Evolutionary conservation across 2,329 filamentous ascomycete genomes (phyloP), one percentile per base, ranked within the genome.

Genomic region (Trichoderma cornu-damae): DNA sequence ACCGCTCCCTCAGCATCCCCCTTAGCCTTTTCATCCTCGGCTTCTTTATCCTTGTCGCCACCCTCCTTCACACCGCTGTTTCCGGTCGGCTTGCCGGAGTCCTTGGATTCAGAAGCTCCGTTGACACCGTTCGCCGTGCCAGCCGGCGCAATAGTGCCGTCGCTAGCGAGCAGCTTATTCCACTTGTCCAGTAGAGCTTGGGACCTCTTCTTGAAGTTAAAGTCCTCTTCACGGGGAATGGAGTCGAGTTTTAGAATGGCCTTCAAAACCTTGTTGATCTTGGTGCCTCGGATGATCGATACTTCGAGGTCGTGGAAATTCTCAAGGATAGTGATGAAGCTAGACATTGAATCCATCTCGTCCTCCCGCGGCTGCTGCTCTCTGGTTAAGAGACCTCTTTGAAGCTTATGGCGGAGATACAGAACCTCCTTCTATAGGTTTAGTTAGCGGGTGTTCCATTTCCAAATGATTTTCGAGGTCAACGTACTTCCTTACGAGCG

Each of bases 251-350:
- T 96, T 66, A 96, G 78, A 63, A 99, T 94, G 4, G 88, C 91
- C 77, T 95, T 96, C 58, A 99, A 81, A 9, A 99, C 93, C 77
- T 99, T 99, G 83, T 97, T 93, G 73, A 99, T 96, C 80, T 97
- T 99, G 61, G 94, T 99, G 12, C 77, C 79, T 62, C 89, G 85
- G 67, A 97, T 96, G 65, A 96, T 94, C 63, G 85, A 85, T 28
- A 89, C 90, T 70, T 97, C 93, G 4, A 97, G 82, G 62, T 96
- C 89, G 1, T 83, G 76, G 71, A 79, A 87, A 6, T 79, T 82
- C 74, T 99, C 94, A 5, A 99, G 82, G 71, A 95, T 90, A 28
- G 79, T 81, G 58, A 95, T 79, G 66, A 86, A 90, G 16, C 89
- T 86, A 4, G 86, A 86, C 86, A 94, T 91, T 47, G 77, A 75